phyloP scores from a whole-genome alignment of 805 yeast species.

The baker's yeast (Saccharomyces cerevisiae) region DNA sequence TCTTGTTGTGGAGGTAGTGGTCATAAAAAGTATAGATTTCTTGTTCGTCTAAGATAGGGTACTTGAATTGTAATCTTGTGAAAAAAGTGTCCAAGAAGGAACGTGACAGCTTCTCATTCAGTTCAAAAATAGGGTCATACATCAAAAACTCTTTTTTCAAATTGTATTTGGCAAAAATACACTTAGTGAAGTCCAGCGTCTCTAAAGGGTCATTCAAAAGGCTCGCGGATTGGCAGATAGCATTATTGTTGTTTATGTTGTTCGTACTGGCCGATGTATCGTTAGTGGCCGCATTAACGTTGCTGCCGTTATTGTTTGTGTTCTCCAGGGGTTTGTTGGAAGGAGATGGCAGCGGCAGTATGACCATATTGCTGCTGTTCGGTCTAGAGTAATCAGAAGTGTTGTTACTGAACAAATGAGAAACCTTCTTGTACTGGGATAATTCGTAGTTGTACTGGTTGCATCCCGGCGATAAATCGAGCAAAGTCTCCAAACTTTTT shows the following conservation, averaged over 20 bases:
- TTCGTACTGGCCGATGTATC: neutral
- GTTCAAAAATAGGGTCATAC: constrained; percentile 44
- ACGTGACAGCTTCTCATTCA: constrained; percentile 42
- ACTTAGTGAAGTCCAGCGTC: constrained; percentile 33
- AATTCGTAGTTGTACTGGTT: constrained; percentile 27
- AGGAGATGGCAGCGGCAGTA: neutral
- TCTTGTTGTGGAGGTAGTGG: constrained; percentile 38
- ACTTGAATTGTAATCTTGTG: constrained; percentile 47
- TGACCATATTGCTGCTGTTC: neutral
- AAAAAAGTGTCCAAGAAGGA: constrained; percentile 49
- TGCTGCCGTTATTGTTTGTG: neutral
- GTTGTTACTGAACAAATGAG: constrained; percentile 28
- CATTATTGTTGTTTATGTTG: neutral
- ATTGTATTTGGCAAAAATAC: constrained; percentile 40
- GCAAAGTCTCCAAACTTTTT: constrained; percentile 40
- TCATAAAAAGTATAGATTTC: constrained; percentile 45
- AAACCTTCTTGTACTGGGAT: constrained; percentile 31
- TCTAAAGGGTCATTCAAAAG: constrained; percentile 29
- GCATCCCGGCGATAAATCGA: constrained; percentile 26
- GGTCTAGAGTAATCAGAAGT: constrained; percentile 3
- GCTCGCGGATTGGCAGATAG: neutral
- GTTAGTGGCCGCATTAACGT: neutral
- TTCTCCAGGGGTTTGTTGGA: neutral
- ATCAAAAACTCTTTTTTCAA: constrained; percentile 37
- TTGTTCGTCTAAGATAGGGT: constrained; percentile 46